A percentile compares a stretch with the other conserved stretches of the same genome.
phyloP scores from a whole-genome alignment of 257 asterid species.

The Nicotiana undulata region DNA sequence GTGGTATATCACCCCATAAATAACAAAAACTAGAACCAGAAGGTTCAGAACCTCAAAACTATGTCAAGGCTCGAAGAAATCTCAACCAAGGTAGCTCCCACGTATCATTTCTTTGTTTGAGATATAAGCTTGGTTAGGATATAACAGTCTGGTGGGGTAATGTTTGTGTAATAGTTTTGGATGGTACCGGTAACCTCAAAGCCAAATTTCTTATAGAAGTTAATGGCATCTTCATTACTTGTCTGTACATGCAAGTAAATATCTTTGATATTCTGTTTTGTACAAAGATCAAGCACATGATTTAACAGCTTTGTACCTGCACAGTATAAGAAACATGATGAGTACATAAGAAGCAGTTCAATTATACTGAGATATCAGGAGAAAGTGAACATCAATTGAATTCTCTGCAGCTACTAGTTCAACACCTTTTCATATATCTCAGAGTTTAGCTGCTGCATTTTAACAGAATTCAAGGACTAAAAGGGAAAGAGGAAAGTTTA shows the following conservation, averaged over 20 bases:
- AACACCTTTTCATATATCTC: neutral
- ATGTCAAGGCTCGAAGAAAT: neutral
- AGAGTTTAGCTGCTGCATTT: neutral
- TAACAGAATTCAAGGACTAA: neutral
- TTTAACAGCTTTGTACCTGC: slow-evolving; percentile 73
- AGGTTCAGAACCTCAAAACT: slow-evolving; percentile 11
- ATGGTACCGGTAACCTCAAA: slow-evolving; percentile 84
- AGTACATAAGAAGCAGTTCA: neutral
- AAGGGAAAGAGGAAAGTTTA: neutral
- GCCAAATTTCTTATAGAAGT: slow-evolving; percentile 81
- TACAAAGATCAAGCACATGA: slow-evolving; percentile 73
- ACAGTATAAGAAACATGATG: neutral
- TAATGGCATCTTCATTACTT: slow-evolving; percentile 85
- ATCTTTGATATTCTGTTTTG: slow-evolving; percentile 74
- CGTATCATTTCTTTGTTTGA: slow-evolving; percentile 39
- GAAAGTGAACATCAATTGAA: neutral
- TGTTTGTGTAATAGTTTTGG: slow-evolving; percentile 75
- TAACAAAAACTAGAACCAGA: slow-evolving; percentile 1
- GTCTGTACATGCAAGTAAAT: slow-evolving; percentile 93
- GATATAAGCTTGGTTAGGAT: slow-evolving; percentile 64
- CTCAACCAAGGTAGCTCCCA: slow-evolving; percentile 10
- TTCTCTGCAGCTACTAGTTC: neutral
- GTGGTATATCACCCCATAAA: neutral
- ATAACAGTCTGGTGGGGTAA: slow-evolving; percentile 85
- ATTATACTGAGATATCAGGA: neutral